These are phyloP conservation scores for Cercospora janseana DNA, from an alignment of 2,329 filamentous ascomycete species.

Conservation along the genomic window DNA sequence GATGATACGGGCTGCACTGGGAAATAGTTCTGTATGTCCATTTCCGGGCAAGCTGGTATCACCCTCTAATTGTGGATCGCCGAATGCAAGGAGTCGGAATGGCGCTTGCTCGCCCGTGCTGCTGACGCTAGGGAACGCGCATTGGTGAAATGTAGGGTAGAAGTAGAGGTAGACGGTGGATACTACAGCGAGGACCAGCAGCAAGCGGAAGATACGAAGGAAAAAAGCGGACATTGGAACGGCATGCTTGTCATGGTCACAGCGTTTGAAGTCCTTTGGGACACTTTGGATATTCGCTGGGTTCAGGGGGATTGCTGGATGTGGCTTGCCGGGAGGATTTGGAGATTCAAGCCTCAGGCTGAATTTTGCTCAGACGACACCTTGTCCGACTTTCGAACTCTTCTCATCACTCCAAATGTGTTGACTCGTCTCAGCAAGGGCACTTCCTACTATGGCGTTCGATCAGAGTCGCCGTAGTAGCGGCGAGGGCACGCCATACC, in stretches of 20 bases:
- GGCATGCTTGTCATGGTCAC: slow-evolving; percentile 9
- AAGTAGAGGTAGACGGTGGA: slow-evolving; percentile 79
- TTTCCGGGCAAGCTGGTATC: slow-evolving; percentile 72
- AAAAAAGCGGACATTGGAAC: slow-evolving; percentile 42
- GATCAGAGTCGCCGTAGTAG: too few species aligned
- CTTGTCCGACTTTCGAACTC: neutral
- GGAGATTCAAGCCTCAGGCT: neutral
- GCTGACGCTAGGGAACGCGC: slow-evolving; percentile 65
- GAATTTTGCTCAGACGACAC: neutral
- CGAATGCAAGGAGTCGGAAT: slow-evolving; percentile 82
- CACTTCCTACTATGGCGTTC: too few species aligned
- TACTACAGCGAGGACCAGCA: slow-evolving; percentile 65
- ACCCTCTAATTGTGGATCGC: slow-evolving; percentile 91
- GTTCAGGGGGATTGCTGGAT: neutral
- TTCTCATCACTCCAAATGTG: neutral
- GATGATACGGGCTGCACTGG: slow-evolving; percentile 37
- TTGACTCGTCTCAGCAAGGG: too few species aligned
- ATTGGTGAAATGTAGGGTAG: slow-evolving; percentile 77
- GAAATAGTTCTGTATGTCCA: slow-evolving; percentile 44
- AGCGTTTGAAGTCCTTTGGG: slow-evolving; percentile 1
- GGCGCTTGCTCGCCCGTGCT: slow-evolving; percentile 54
- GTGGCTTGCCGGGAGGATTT: slow-evolving; percentile 1
- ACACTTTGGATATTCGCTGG: neutral
- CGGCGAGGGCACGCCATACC: neutral
- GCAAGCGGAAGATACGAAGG: slow-evolving; percentile 47